Evolutionary conservation across 139 green algal genomes (phyloP).

Genomic region (Dunaliella primolecta): DNA sequence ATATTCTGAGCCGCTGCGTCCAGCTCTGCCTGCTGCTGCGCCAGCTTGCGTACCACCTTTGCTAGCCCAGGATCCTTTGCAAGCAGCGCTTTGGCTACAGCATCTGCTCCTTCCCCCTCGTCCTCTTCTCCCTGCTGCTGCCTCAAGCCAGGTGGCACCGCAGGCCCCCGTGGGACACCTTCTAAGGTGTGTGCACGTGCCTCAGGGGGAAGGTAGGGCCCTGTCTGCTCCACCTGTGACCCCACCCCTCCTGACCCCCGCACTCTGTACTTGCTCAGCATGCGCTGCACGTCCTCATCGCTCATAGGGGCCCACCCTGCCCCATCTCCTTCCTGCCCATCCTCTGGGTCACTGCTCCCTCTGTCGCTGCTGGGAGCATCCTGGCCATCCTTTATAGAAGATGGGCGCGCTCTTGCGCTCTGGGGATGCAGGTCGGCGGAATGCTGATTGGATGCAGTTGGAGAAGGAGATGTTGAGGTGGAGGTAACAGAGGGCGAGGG

Average conservation of each 20-base stretch:
- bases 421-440: too few relatives aligned
- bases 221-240: slow-evolving; percentile 16
- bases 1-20: background rate
- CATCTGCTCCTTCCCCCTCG: background rate
- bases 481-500: too few relatives aligned
- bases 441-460: too few relatives aligned
- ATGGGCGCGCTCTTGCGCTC: too few relatives aligned
- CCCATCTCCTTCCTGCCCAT: too few relatives aligned
- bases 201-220: slow-evolving; percentile 14
- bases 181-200: background rate
- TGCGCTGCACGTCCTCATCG: slow-evolving; percentile 30
- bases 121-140: background rate
- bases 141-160: background rate
- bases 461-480: too few relatives aligned
- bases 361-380: too few relatives aligned
- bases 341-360: too few relatives aligned
- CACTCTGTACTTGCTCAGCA: slow-evolving; percentile 25
- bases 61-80: background rate
- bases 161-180: background rate
- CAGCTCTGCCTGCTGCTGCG: background rate
- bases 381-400: too few relatives aligned
- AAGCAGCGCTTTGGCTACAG: background rate
- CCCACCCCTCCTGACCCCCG: slow-evolving; percentile 26
- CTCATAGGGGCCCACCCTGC: slow-evolving; percentile 19
- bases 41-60: background rate